Base-by-base conservation (phyloP, 2,329 filamentous ascomycete species). In the Aspergillus sp. region DNA sequence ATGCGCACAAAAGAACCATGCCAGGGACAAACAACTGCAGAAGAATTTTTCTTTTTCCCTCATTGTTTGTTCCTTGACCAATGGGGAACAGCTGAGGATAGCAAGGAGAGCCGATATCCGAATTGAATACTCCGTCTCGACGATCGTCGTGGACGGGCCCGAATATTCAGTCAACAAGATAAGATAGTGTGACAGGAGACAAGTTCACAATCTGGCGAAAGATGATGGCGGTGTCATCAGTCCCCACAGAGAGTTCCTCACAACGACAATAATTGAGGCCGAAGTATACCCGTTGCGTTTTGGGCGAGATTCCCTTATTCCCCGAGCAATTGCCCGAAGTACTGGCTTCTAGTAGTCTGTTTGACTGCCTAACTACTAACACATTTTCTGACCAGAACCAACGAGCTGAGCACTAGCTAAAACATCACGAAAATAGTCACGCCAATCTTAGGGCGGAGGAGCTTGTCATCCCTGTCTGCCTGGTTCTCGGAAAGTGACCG, bases 401-500 rank as follows among this genome's bases (percentile, higher is more conserved):
- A 54, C 36, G 36, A 54, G 5, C 19, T 42, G 25, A 27, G 3
- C 25, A 36, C 53, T 44, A 53, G n/a, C n/a, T 10, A 17, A 17
- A 25, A 47, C 27, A 30, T 55, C 10, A 19, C 19, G 27, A 11
- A 19, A 25, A 15, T 19, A 23, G 10, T 36, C 32, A 36, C 32
- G 32, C 32, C 32, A 36, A 36, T 36, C 11, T 13, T 36, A 36
- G 32, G 11, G 32, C 32, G 32, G 32, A 36, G 32, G 36, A 23
- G 32, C 21, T 53, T 36, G 17, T 21, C 11, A 55, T 36, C 53
- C 53, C 27, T 55, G 53, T 27, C 27, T 6, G 39, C 13, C n/a
- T 30, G 53, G 38, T 39, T 55, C 53, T 36, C 53, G 36, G 41
- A 32, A 55, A 55, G 39, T 44, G 53, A 47, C 53, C 41, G 53